Evolutionary conservation across 129 eudicot genomes (phyloP).

Genomic region (Glebionis coronaria): DNA sequence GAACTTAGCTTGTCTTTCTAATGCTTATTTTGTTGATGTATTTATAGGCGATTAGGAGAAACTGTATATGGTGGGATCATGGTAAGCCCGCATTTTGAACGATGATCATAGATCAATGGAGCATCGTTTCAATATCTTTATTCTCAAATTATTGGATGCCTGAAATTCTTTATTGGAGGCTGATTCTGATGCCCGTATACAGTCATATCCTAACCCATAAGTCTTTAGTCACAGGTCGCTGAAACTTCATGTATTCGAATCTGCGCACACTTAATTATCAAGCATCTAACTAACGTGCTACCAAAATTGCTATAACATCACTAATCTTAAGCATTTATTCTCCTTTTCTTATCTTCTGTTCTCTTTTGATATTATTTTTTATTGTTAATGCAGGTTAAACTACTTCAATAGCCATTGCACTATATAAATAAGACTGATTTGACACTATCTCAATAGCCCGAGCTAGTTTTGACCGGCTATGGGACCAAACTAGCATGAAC

Average conservation of each 20-base stretch:
- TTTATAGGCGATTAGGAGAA: slow-evolving; percentile 37
- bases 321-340: slow-evolving; percentile 21
- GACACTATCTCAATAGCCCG: not conserved
- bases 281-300: slow-evolving; percentile 4
- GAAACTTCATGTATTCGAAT: not conserved
- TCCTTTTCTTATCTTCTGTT: not conserved
- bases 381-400: not conserved
- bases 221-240: no score
- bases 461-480: not conserved
- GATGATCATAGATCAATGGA: not conserved
- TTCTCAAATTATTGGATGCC: no score
- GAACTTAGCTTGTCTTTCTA: slow-evolving; percentile 5
- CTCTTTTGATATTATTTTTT: not conserved
- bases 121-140: no score
- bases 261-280: not conserved
- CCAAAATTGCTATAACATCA: slow-evolving; percentile 15
- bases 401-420: not conserved
- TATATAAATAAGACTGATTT: not conserved
- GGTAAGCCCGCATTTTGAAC: not conserved
- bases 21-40: slow-evolving; percentile 22
- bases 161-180: not conserved
- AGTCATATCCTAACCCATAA: no score
- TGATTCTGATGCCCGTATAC: not conserved
- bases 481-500: not conserved
- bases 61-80: slow-evolving; percentile 13